These are phyloP conservation scores for Pilatotrama ljubarskyi DNA, from an alignment of 768 basidiomycete species.

Conservation along the genomic window DNA sequence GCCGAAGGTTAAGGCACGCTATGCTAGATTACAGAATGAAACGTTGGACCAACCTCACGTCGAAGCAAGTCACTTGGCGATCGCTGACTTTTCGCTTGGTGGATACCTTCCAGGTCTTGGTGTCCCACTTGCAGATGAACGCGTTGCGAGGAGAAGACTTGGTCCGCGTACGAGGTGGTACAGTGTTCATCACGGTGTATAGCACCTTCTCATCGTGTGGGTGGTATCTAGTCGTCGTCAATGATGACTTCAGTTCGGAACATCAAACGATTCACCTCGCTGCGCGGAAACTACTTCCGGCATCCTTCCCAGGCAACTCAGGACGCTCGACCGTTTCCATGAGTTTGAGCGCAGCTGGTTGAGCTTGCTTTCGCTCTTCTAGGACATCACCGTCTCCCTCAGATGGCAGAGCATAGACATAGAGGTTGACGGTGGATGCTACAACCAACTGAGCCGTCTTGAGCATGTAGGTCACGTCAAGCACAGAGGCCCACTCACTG, in stretches of 20 bases:
- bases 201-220: slow-evolving; percentile 51
- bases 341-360: slow-evolving; percentile 39
- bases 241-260: slow-evolving; percentile 7
- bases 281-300: slow-evolving; percentile 62
- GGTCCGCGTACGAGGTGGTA: slow-evolving; percentile 55
- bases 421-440: slow-evolving; percentile 61
- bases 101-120: slow-evolving; percentile 63
- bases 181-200: slow-evolving; percentile 73
- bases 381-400: slow-evolving; percentile 35
- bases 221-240: slow-evolving; percentile 48
- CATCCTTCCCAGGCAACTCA: slow-evolving; percentile 42
- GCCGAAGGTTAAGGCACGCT: not conserved
- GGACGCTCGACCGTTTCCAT: slow-evolving; percentile 58
- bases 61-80: slow-evolving; percentile 83
- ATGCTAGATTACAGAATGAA: not conserved
- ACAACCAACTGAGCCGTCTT: slow-evolving; percentile 55
- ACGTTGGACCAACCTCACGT: slow-evolving; percentile 63
- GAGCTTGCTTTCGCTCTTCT: slow-evolving; percentile 43
- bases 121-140: slow-evolving; percentile 74
- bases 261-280: slow-evolving; percentile 54
- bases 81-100: slow-evolving; percentile 74
- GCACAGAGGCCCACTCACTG: slow-evolving; percentile 43
- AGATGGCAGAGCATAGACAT: slow-evolving; percentile 59
- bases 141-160: slow-evolving; percentile 60
- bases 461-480: not conserved